Conservation (phyloP, 805 yeast species). For the Brettanomyces anomalus region DNA sequence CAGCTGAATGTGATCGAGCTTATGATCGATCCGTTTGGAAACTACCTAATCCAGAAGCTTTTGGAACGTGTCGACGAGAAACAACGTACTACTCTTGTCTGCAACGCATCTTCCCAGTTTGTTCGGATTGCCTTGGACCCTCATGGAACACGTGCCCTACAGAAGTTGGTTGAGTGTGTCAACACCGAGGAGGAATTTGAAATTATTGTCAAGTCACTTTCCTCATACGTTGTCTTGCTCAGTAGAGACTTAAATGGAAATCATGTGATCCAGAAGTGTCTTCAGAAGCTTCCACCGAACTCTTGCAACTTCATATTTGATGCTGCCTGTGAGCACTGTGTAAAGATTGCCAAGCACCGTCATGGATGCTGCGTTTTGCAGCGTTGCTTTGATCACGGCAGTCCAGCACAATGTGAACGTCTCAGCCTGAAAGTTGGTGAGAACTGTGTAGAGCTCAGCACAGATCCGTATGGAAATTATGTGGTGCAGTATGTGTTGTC, state of each 20-base stretch:
- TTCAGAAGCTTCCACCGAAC: conserved; percentile 59
- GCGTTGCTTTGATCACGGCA: conserved; percentile 88
- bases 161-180: conserved; percentile 81
- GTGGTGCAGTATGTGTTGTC: conserved; percentile 85
- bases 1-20: conserved; percentile 70
- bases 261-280: conserved; percentile 90
- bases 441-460: conserved; percentile 58
- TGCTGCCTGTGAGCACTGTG: conserved; percentile 65
- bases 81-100: conserved; percentile 63
- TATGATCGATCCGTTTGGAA: conserved; percentile 97
- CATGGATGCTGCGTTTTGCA: conserved; percentile 98
- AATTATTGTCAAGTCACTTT: conserved; percentile 29
- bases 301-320: conserved; percentile 85
- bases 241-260: conserved; percentile 92
- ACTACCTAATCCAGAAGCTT: conserved; percentile 84
- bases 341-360: conserved; percentile 84
- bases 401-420: conserved; percentile 54
- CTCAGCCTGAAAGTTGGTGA: conserved; percentile 61
- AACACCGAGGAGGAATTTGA: conserved; percentile 61
- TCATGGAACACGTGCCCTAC: conserved; percentile 94
- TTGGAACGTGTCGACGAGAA: conserved; percentile 64
- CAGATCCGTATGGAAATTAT: conserved; percentile 95
- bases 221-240: conserved; percentile 64
- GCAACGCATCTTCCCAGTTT: conserved; percentile 64
- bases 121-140: conserved; percentile 81